These are phyloP conservation scores for Candida orba DNA, from an alignment of 805 yeast species.

Conservation along the genomic window DNA sequence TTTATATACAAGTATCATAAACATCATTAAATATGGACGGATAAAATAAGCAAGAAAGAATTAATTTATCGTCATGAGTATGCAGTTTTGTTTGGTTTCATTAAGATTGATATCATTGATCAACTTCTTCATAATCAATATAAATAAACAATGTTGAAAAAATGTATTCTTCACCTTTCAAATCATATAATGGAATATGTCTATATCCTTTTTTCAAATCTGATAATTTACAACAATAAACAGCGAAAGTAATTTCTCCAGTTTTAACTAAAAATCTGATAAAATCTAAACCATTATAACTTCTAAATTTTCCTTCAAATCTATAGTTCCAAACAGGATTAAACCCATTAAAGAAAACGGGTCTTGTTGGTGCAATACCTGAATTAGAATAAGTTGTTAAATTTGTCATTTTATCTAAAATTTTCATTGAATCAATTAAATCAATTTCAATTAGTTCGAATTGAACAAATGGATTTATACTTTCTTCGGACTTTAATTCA, in stretches of 20 bases:
- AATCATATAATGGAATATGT: slow-evolving; percentile 69
- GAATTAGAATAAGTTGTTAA: neutral
- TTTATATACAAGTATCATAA: neutral
- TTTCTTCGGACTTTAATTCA: slow-evolving; percentile 37
- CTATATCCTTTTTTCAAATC: slow-evolving; percentile 73
- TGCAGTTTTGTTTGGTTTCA: neutral
- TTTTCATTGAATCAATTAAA: slow-evolving; percentile 8
- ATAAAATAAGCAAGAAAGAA: too few relatives aligned
- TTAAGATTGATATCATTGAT: neutral
- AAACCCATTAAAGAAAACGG: slow-evolving; percentile 66
- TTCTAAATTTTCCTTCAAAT: slow-evolving; percentile 34
- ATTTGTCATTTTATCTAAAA: slow-evolving; percentile 6
- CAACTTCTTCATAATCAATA: slow-evolving; percentile 15
- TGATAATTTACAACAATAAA: slow-evolving; percentile 51
- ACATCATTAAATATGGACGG: neutral
- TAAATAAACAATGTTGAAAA: slow-evolving; percentile 48
- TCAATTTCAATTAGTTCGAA: slow-evolving; percentile 52
- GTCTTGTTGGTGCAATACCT: slow-evolving; percentile 16
- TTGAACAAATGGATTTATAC: slow-evolving; percentile 54
- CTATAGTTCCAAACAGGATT: slow-evolving; percentile 75
- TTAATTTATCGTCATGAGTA: neutral
- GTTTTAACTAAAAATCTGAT: slow-evolving; percentile 45
- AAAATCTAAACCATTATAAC: slow-evolving; percentile 45
- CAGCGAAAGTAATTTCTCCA: slow-evolving; percentile 43
- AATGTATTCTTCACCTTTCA: slow-evolving; percentile 71